Base-by-base conservation (phyloP, 2,329 filamentous ascomycete genomes). In the Xylariaceae sp. region DNA sequence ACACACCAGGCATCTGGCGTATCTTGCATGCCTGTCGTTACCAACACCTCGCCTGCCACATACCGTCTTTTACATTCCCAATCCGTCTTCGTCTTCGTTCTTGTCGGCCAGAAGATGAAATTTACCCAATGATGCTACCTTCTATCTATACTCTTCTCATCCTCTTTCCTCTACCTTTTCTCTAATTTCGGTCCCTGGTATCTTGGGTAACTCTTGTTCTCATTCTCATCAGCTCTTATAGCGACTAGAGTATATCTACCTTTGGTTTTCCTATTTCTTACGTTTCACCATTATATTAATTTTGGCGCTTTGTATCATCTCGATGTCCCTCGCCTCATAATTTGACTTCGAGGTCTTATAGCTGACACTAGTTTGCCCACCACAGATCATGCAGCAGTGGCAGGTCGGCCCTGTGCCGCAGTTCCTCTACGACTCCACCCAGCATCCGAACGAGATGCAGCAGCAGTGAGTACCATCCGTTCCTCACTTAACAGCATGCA, bases 381-480 rank as follows among this genome's bases (percentile, higher is more conserved):
- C 64, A 60, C 69, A 83, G 81, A 80, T 74, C 75, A 85, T 85
- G 82, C 80, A 85, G 77, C 81, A 84, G 75, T 85, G 82, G 82
- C 80, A 84, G 74, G 80, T 85, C 73, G 81, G 82, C 75, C 81
- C 82, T 66, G 78, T 85, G 75, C 82, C 82, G 76, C 81, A 83
- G 74, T 83, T 83, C 76, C 78, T 84, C 67, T 83, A 61, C 71
- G 72, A 71, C 70, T 81, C 79, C 73, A 76, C 79, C 68, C 80
- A 82, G 68, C 80, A 80, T 69, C 76, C 78, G 65, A 81, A 79
- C 75, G 80, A 83, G 64, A 81, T 84, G 73, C 81, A 84, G 82
- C 85, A 77, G 73, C 81, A 84, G 82, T 85, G 77, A 84, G 82
- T 84, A 78, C 71, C 71, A 26, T 24, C 44, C 49, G 73, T 71